These are phyloP conservation scores for Aspergillus japonicus DNA, from an alignment of 2,329 filamentous ascomycete genomes.

Conservation along the genomic window DNA sequence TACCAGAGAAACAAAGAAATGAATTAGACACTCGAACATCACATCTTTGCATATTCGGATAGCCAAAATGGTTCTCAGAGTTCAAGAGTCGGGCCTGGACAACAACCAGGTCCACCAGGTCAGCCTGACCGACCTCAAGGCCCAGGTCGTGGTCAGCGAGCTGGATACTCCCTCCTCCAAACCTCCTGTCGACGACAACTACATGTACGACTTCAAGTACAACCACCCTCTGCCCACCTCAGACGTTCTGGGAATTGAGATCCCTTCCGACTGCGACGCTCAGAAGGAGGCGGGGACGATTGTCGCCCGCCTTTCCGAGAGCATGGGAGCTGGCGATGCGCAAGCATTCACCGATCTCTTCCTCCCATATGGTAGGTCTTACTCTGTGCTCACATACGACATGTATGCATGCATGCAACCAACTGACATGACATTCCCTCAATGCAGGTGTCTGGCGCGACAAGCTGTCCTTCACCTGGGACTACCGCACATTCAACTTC, in stretches of 20 bases:
- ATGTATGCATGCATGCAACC: background rate
- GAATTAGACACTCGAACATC: no score
- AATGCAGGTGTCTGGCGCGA: conserved; percentile 37
- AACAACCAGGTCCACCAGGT: background rate
- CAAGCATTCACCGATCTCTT: conserved; percentile 28
- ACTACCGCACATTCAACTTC: conserved; percentile 39
- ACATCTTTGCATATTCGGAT: no score
- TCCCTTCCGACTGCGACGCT: conserved; percentile 25
- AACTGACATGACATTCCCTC: conserved; percentile 3
- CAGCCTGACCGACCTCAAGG: conserved; percentile 2
- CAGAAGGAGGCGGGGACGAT: conserved; percentile 7
- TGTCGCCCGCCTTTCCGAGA: conserved; percentile 14
- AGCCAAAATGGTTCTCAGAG: background rate
- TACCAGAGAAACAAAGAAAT: background rate
- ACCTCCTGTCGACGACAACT: conserved; percentile 38
- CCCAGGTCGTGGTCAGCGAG: background rate
- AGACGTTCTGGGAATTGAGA: conserved; percentile 28
- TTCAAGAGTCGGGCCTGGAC: background rate
- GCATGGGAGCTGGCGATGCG: conserved; percentile 19
- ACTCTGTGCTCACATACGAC: background rate
- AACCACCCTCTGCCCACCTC: conserved; percentile 38
- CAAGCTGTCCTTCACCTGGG: conserved; percentile 39
- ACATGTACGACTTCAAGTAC: conserved; percentile 46
- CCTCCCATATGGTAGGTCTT: conserved; percentile 23
- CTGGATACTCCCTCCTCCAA: background rate